These are phyloP conservation scores for Chimonanthus salicifolius DNA, from an alignment of 164 flowering plant species.

Conservation along the genomic window DNA sequence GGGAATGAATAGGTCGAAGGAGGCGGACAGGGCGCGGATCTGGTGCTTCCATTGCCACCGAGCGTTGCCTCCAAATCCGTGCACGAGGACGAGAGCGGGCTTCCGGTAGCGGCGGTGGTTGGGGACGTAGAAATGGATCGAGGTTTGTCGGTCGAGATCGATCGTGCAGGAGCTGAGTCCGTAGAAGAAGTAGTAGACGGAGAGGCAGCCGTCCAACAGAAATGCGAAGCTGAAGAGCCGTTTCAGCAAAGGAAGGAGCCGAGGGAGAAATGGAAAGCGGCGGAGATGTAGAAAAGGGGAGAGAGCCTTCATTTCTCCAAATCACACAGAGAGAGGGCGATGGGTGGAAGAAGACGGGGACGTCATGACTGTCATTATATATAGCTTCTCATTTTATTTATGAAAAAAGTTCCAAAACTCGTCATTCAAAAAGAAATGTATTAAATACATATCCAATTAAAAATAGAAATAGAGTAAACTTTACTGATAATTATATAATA, in stretches of 20 bases:
- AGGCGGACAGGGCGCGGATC: constrained; percentile 17
- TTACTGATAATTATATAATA: no score
- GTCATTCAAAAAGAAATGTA: no score
- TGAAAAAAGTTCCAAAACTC: no score
- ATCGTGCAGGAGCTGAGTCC: constrained; percentile 31
- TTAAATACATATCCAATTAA: no score
- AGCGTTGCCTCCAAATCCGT: constrained; percentile 50
- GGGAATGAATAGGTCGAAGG: constrained; percentile 42
- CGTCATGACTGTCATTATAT: no score
- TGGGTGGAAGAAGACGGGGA: no score
- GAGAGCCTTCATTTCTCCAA: background rate
- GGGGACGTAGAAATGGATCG: constrained; percentile 36
- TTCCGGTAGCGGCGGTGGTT: constrained; percentile 6
- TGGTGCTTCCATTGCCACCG: constrained; percentile 37
- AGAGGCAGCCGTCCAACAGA: constrained; percentile 15
- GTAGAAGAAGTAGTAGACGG: constrained; percentile 24
- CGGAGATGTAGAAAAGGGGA: background rate
- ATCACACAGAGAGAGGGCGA: background rate
- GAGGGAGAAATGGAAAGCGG: constrained; percentile 4
- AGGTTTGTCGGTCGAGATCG: constrained; percentile 31
- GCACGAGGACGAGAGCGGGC: constrained; percentile 36
- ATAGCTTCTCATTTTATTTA: no score
- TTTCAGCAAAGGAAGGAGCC: background rate
- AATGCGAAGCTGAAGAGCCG: constrained; percentile 9
- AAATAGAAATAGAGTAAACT: no score